Evolutionary conservation across 1,284 basidiomycete species (phyloP).

Genomic region (Trichosporon faecale): DNA sequence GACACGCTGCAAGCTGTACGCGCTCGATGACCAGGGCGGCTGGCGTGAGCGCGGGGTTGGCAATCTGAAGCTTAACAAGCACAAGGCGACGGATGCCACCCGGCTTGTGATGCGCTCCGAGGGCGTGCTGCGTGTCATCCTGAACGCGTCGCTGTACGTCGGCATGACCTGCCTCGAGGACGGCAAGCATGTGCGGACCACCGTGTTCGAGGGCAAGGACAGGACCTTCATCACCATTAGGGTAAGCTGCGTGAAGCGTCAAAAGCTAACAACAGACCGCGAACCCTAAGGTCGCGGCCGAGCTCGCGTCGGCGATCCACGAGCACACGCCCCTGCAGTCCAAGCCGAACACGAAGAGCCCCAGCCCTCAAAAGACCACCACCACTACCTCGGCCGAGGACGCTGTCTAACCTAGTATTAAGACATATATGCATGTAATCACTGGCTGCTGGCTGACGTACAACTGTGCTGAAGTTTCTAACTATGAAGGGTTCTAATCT

Average conservation of each 20-base stretch:
- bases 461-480: not conserved
- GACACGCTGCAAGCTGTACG: slow-evolving; percentile 79
- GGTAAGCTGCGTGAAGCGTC: slow-evolving; percentile 55
- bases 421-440: slow-evolving; percentile 12
- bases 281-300: slow-evolving; percentile 60
- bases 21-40: slow-evolving; percentile 62
- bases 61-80: slow-evolving; percentile 72
- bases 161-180: slow-evolving; percentile 73
- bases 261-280: slow-evolving; percentile 54
- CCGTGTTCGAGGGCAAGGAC: slow-evolving; percentile 65
- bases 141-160: slow-evolving; percentile 80
- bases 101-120: slow-evolving; percentile 83
- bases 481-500: not conserved
- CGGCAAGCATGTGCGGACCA: slow-evolving; percentile 78
- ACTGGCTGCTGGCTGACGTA: slow-evolving; percentile 2
- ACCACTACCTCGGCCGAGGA: slow-evolving; percentile 9
- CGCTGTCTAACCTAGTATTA: slow-evolving; percentile 10
- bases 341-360: slow-evolving; percentile 2
- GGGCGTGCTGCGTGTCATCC: slow-evolving; percentile 76
- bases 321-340: slow-evolving; percentile 43
- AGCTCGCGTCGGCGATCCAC: slow-evolving; percentile 39
- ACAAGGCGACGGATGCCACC: slow-evolving; percentile 1
- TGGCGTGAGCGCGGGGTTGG: slow-evolving; percentile 92
- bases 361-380: not conserved
- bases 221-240: slow-evolving; percentile 71